Evolutionary conservation across 495 filamentous ascomycete genomes (phyloP).

Genomic region (Tuber microsphaerosporum): DNA sequence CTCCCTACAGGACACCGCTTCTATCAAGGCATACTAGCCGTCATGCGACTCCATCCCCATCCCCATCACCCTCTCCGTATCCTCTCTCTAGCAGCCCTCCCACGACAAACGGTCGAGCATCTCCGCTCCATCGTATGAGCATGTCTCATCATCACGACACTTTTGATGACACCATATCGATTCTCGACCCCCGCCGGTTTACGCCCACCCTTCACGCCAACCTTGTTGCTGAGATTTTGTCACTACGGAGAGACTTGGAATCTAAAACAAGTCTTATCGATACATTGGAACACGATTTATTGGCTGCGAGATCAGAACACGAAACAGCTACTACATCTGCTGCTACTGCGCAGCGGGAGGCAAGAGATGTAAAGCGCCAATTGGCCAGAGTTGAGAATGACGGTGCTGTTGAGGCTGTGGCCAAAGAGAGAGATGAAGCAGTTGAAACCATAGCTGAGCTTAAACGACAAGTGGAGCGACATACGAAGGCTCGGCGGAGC

Average conservation of each 20-base stretch:
- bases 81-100: conserved; percentile 50
- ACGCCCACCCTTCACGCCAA: conserved; percentile 93
- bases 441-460: conserved; percentile 66
- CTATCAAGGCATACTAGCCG: conserved; percentile 51
- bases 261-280: conserved; percentile 78
- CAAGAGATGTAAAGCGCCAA: conserved; percentile 72
- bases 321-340: conserved; percentile 59
- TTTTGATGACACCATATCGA: conserved; percentile 66
- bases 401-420: conserved; percentile 71
- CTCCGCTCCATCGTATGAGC: conserved; percentile 43
- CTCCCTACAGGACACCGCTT: conserved; percentile 40
- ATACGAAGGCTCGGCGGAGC: conserved; percentile 66
- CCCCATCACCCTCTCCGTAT: conserved; percentile 55
- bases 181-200: conserved; percentile 81
- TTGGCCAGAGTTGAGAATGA: conserved; percentile 80
- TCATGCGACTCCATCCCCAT: conserved; percentile 56
- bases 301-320: conserved; percentile 63
- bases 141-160: conserved; percentile 51
- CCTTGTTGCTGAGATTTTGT: conserved; percentile 86
- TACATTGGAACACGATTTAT: conserved; percentile 66
- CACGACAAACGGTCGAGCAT: conserved; percentile 40
- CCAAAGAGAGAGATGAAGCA: conserved; percentile 78
- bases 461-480: conserved; percentile 67
- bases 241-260: conserved; percentile 78
- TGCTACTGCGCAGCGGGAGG: conserved; percentile 61